phyloP scores from a whole-genome alignment of 1,139 yeast species.

The Yarrowia galli region DNA sequence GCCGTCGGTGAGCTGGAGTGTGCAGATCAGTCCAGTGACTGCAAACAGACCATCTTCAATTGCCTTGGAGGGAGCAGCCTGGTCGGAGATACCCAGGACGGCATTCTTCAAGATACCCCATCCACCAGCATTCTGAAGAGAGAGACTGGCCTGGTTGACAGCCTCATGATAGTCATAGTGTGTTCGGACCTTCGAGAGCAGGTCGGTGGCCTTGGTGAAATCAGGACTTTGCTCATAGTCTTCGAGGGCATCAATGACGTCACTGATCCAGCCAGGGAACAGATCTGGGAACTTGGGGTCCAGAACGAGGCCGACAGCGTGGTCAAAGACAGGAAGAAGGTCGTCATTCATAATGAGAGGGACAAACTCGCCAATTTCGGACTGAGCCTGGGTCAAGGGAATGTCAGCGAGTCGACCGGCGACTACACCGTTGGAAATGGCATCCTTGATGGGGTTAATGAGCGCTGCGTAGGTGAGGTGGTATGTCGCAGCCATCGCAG shows the following conservation, averaged over 20 bases:
- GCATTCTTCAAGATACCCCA: background rate
- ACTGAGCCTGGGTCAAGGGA: background rate
- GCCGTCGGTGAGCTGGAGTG: constrained; percentile 6
- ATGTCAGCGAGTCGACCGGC: background rate
- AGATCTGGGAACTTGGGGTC: background rate
- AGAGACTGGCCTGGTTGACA: background rate
- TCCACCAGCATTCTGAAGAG: background rate
- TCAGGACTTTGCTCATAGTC: background rate
- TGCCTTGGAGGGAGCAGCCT: background rate
- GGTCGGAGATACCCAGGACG: background rate
- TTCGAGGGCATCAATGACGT: background rate
- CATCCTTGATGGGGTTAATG: background rate
- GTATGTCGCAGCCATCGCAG: background rate
- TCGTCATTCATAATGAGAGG: constrained; percentile 8
- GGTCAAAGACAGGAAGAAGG: background rate
- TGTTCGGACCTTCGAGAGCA: background rate
- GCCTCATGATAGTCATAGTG: constrained; percentile 3
- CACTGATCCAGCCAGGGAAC: constrained; percentile 3
- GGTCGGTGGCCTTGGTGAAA: background rate
- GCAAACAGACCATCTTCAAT: background rate
- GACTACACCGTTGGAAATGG: constrained; percentile 2
- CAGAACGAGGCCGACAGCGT: background rate
- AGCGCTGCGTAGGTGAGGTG: background rate
- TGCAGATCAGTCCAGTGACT: background rate
- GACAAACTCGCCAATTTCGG: background rate